Percentiles rank a stretch among this genome's conserved stretches.
Conservation (phyloP, 1,139 yeast genomes). For the Suhomyces panamericanus region DNA sequence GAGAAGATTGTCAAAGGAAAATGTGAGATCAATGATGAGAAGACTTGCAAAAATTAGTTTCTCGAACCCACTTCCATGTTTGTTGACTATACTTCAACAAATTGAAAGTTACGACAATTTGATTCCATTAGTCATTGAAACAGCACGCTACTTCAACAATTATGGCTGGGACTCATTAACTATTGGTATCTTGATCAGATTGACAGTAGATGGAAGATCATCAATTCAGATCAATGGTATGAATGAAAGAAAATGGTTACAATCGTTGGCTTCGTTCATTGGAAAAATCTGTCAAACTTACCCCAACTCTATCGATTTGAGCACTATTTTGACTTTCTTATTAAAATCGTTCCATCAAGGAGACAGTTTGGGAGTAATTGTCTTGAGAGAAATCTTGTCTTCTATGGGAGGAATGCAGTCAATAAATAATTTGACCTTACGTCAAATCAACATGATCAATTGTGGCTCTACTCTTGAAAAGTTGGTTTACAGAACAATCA, state of each 20-base stretch:
- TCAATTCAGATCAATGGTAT: conserved; percentile 78
- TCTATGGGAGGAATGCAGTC: conserved; percentile 85
- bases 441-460: conserved; percentile 67
- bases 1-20: conserved; percentile 85
- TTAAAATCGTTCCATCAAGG: conserved; percentile 64
- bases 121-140: conserved; percentile 73
- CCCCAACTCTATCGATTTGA: conserved; percentile 49
- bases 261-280: conserved; percentile 64
- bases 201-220: conserved; percentile 64
- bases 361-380: conserved; percentile 64
- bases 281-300: conserved; percentile 62
- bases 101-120: conserved; percentile 92
- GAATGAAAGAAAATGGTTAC: conserved; percentile 83
- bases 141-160: conserved; percentile 74
- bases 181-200: conserved; percentile 67
- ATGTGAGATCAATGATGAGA: conserved; percentile 75
- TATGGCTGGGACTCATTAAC: conserved; percentile 89
- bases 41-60: conserved; percentile 74
- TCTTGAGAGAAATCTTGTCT: conserved; percentile 66
- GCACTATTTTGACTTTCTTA: conserved; percentile 58
- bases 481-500: conserved; percentile 60
- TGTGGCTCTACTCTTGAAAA: conserved; percentile 62
- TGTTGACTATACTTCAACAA: conserved; percentile 61
- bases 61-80: conserved; percentile 80
- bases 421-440: conserved; percentile 59